A percentile compares a stretch with the other conserved stretches of the same genome.
Conservation (phyloP, 2,329 filamentous ascomycete genomes). For the Colletotrichum sp. region DNA sequence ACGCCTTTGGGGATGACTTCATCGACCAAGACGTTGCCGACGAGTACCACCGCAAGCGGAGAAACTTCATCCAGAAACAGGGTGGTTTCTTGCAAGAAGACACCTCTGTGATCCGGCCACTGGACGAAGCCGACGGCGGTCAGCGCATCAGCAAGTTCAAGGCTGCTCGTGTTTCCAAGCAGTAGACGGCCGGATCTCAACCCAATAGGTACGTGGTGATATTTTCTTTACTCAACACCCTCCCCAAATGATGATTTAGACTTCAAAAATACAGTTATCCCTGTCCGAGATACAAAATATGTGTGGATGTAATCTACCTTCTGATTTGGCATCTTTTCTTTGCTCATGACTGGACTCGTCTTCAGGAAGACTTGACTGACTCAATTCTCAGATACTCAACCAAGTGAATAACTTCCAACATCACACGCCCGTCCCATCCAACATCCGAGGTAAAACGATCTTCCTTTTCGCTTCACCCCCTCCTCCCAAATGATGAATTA, state of each 20-base stretch:
- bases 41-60: conserved; percentile 84
- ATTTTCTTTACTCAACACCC: neutral
- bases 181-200: conserved; percentile 38
- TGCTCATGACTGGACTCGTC: neutral
- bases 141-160: conserved; percentile 75
- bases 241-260: conserved; percentile 15
- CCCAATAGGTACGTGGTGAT: conserved; percentile 21
- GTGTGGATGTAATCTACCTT: conserved; percentile 18
- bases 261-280: conserved; percentile 15
- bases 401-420: neutral
- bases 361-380: neutral
- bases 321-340: neutral
- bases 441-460: neutral
- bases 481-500: conserved; percentile 14
- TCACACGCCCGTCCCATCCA: neutral
- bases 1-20: conserved; percentile 60
- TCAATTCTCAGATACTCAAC: neutral
- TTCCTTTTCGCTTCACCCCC: neutral
- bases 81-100: conserved; percentile 81
- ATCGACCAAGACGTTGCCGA: conserved; percentile 79
- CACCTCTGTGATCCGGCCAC: conserved; percentile 68
- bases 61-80: conserved; percentile 80
- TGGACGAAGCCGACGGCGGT: conserved; percentile 70
- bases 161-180: conserved; percentile 67
- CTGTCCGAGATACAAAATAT: conserved; percentile 7